Percentiles rank a stretch among this genome's conserved stretches.
Evolutionary conservation across 2,329 filamentous ascomycete genomes (phyloP).

Genomic region (Akanthomyces lecanii): DNA sequence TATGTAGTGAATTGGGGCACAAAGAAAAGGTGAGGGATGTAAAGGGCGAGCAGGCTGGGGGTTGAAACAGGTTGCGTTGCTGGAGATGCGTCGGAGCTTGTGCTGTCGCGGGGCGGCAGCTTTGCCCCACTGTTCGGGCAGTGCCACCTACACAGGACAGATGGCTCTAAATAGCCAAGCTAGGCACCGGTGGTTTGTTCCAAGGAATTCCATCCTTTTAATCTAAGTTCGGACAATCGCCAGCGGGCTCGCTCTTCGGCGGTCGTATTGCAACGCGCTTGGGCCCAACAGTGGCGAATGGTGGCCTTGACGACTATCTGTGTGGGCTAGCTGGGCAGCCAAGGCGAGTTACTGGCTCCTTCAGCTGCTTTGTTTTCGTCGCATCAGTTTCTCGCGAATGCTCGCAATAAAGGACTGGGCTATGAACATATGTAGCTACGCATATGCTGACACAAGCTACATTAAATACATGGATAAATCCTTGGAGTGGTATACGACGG

Average conservation of each 20-base stretch:
- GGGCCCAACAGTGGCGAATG: neutral
- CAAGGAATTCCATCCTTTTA: neutral
- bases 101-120: conserved; percentile 12
- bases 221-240: neutral
- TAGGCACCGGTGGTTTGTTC: neutral
- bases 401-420: no score
- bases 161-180: neutral
- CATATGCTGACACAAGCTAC: no score
- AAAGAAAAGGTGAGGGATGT: neutral
- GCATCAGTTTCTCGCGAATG: no score
- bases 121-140: conserved; percentile 13
- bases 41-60: neutral
- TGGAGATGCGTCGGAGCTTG: conserved; percentile 15
- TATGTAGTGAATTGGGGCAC: neutral
- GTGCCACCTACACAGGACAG: conserved; percentile 6
- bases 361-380: no score
- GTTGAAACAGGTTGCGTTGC: conserved; percentile 11
- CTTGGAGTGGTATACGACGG: no score
- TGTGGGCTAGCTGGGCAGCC: neutral
- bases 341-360: no score
- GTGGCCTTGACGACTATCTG: neutral
- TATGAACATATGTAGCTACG: no score
- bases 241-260: neutral
- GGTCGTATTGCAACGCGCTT: neutral
- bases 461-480: no score